Evolutionary conservation across 2,329 filamentous ascomycete genomes (phyloP).

Genomic region (Bertia moriformis): DNA sequence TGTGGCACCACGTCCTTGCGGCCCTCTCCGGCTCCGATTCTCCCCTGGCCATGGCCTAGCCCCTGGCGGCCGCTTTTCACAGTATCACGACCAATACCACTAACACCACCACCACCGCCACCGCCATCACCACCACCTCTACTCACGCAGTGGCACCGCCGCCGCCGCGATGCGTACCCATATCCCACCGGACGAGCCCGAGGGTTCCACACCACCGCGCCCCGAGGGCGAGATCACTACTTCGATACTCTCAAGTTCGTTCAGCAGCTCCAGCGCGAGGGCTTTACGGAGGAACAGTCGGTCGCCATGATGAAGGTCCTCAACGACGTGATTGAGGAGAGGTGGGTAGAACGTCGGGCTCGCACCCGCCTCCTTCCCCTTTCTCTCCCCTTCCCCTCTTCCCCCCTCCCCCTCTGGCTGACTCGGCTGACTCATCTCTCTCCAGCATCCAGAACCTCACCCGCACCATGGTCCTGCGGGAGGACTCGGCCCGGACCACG

Average conservation of each 20-base stretch:
- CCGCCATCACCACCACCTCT: not conserved
- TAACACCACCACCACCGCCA: not conserved
- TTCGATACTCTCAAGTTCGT: slow-evolving; percentile 98
- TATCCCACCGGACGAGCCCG: slow-evolving; percentile 8
- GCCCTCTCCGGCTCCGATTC: not conserved
- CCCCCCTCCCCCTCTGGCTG: not conserved
- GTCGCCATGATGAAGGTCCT: slow-evolving; percentile 96
- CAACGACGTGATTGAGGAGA: slow-evolving; percentile 93
- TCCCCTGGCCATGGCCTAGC: too few species aligned
- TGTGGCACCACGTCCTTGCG: too few species aligned
- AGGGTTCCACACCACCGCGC: slow-evolving; percentile 55
- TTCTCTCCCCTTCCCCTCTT: not conserved
- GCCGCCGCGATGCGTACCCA: not conserved
- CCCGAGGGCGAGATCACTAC: slow-evolving; percentile 64
- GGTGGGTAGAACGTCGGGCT: slow-evolving; percentile 36
- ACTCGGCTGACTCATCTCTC: slow-evolving; percentile 2
- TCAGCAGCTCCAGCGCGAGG: slow-evolving; percentile 73
- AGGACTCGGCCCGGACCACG: slow-evolving; percentile 72
- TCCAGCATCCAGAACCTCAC: slow-evolving; percentile 85
- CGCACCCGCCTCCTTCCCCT: not conserved
- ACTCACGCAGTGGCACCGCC: not conserved
- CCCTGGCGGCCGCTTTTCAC: too few species aligned
- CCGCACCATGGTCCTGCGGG: slow-evolving; percentile 94
- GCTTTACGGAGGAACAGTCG: slow-evolving; percentile 88
- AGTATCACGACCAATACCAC: not conserved